Percentiles rank a stretch among this genome's conserved stretches.
Conservation (phyloP, 2,329 filamentous ascomycete species). For the Fusarium phyllophilum region DNA sequence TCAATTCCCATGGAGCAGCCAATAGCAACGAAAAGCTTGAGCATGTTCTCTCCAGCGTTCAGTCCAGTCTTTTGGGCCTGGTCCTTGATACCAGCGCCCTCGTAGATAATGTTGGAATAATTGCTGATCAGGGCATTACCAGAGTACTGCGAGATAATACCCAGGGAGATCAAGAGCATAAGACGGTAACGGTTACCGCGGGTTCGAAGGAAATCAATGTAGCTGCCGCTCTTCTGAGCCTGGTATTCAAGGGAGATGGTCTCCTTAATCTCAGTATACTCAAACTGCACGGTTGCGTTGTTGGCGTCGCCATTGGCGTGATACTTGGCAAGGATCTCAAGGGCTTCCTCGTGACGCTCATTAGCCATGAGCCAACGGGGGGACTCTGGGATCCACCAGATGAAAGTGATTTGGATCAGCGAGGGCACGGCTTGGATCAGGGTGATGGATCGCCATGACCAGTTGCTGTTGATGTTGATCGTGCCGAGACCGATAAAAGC, state of each 20-base stretch:
- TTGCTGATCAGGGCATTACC: constrained; percentile 75
- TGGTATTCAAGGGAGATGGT: constrained; percentile 57
- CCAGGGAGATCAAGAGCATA: constrained; percentile 69
- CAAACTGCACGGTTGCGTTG: constrained; percentile 71
- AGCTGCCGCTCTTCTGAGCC: constrained; percentile 61
- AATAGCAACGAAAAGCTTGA: constrained; percentile 18
- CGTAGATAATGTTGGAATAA: constrained; percentile 72
- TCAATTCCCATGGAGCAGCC: constrained; percentile 25
- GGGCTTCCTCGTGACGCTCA: constrained; percentile 70
- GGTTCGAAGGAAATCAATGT: constrained; percentile 70
- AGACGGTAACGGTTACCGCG: constrained; percentile 73
- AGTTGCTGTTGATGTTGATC: constrained; percentile 64
- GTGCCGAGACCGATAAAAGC: constrained; percentile 73
- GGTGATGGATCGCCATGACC: constrained; percentile 74
- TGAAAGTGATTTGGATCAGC: constrained; percentile 69
- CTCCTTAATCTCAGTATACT: constrained; percentile 73
- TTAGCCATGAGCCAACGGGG: constrained; percentile 73
- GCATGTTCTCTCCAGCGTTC: constrained; percentile 22
- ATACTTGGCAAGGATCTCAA: constrained; percentile 68
- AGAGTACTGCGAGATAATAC: constrained; percentile 74
- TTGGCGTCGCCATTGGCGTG: constrained; percentile 69
- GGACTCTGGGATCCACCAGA: constrained; percentile 74
- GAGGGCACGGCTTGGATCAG: constrained; percentile 72
- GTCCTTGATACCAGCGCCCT: constrained; percentile 67
- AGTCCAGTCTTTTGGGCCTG: constrained; percentile 59